Evolutionary conservation across 345 rosid species (phyloP), one percentile per base, ranked within the genome.

Genomic region (Populus davidiana): DNA sequence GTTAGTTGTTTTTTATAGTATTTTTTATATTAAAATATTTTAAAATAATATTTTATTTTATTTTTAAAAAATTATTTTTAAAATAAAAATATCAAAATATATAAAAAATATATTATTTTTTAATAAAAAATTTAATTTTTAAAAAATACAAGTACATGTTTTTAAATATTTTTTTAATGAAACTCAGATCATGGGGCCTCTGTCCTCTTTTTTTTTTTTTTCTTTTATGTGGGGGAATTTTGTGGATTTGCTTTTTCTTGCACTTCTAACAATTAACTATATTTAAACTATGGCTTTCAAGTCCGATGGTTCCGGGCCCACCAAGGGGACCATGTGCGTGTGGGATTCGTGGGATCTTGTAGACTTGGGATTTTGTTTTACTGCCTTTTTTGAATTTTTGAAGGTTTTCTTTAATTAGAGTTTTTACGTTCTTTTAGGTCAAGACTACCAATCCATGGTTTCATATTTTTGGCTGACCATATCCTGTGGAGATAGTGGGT

Each of bases 231-330:
- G 18, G 31, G 9, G 41, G 8, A 38, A 38, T 38, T 38, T 38
- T 38, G 41, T 7, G 36, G 16, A 54, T 39, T 38, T 18, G 61
- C 44, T 69, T 38, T 56, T 23, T 27, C 17, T 69, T 67, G 70
- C 49, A 65, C 69, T 64, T 75, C 71, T 8, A 38, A 75, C 63
- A 81, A 83, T 81, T 83, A 83, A 88, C 81, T 76, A 75, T 85
- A 83, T 87, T 83, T 33, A 79, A 87, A 43, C 56, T 0, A 36
- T 1, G 75, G 27, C 8, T 81, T 87, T 85, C 73, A 80, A 79
- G 71, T 85, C 90, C 90, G 41, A 5, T 38, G 41, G 85, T 35
- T 59, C 16, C 61, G 87, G 87, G 76, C 79, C 89, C 84, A 81
- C 80, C 74, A 85, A 54, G 72, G 27, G 59, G 70, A 63, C 2